Conservation (phyloP, 106 monocot genomes). For the Allium fistulosum region DNA sequence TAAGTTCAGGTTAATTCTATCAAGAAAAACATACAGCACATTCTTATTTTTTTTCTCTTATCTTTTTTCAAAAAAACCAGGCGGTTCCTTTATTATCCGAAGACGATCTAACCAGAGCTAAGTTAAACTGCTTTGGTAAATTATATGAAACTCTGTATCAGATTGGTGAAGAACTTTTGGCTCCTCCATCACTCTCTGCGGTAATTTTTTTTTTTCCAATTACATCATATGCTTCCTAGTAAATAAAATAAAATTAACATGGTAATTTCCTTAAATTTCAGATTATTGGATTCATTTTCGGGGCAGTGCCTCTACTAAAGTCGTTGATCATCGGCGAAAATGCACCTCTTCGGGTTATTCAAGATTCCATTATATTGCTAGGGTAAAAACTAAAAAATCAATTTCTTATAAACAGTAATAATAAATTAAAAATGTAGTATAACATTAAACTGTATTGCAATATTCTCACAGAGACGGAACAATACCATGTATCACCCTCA, state of each 20-base stretch:
- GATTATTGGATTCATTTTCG: constrained; percentile 57
- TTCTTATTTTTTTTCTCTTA: too few species aligned
- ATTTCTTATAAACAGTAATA: too few species aligned
- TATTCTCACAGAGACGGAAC: constrained; percentile 30
- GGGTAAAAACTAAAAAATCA: constrained; percentile 26
- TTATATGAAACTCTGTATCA: constrained; percentile 22
- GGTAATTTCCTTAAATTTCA: constrained; percentile 8
- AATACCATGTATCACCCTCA: constrained; percentile 49
- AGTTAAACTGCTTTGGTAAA: constrained; percentile 7
- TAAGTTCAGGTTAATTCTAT: too few species aligned
- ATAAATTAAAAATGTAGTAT: not conserved
- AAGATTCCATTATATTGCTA: constrained; percentile 43
- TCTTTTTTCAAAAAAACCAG: not conserved
- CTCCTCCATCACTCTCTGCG: constrained; percentile 54
- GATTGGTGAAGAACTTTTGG: constrained; percentile 37
- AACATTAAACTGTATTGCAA: not conserved
- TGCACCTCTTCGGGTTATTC: constrained; percentile 47
- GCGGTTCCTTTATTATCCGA: constrained; percentile 4
- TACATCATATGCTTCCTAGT: too few species aligned
- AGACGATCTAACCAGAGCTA: not conserved
- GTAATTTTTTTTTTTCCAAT: constrained; percentile 1
- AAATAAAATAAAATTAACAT: not conserved
- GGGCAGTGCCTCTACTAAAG: constrained; percentile 45
- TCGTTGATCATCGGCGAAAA: constrained; percentile 35
- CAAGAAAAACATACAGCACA: too few species aligned